Conservation (phyloP, 768 basidiomycete genomes). For the Kwoniella pini region DNA sequence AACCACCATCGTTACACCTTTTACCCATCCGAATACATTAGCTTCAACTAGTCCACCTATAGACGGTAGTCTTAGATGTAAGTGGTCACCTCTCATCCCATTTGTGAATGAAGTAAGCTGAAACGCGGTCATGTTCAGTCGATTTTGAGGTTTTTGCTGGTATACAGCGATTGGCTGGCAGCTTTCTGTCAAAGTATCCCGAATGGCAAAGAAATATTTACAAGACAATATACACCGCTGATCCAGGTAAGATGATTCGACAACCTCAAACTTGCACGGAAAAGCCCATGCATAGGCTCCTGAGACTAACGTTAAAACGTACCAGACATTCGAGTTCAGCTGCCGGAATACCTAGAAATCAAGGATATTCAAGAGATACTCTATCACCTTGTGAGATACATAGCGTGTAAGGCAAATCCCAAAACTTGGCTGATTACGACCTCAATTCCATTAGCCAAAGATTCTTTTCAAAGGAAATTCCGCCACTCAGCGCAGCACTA, state of each 20-base stretch:
- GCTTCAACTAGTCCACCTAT: neutral
- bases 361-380: neutral
- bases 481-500: neutral
- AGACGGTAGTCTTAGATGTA: neutral
- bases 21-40: neutral
- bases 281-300: no score
- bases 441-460: neutral
- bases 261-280: no score
- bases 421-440: neutral
- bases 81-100: neutral
- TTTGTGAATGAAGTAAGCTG: no score
- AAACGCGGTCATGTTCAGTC: neutral
- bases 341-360: neutral
- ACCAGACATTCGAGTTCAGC: neutral
- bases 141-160: neutral
- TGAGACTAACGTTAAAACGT: neutral
- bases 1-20: neutral
- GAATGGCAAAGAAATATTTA: slow-evolving; percentile 7
- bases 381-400: neutral
- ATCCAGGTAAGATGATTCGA: slow-evolving; percentile 4
- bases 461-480: neutral
- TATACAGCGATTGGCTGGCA: slow-evolving; percentile 4
- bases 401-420: no score
- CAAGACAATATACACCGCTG: neutral
- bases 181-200: slow-evolving; percentile 9